Evolutionary conservation across 495 filamentous ascomycete species (phyloP), one percentile per base, ranked within the genome.

Genomic region (Aspergillus steynii): DNA sequence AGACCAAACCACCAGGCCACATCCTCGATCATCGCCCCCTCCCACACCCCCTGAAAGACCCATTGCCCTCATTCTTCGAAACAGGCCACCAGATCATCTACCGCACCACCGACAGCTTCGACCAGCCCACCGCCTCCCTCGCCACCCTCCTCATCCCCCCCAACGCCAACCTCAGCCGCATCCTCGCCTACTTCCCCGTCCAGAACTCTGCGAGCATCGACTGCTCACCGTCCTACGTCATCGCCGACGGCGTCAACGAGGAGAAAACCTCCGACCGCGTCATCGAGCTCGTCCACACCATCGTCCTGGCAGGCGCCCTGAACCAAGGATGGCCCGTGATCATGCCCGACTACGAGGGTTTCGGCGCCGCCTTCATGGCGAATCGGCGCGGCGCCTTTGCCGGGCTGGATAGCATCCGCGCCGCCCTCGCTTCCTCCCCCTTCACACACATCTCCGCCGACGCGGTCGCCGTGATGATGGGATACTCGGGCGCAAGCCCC

Each of bases 51-150:
- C 45, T 34, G n/a, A 48, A 57, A 45, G 25, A 28, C 9, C 55
- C 55, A 48, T 29, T 57, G 26, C 14, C 55, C 10, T 25, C 25
- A 9, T 48, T 25, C 15, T 20, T 57, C 45, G 55, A 47, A 7
- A 25, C 46, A 10, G 55, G 37, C 46, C 48, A 57, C 42, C 55
- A 57, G 26, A 57, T 57, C 26, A 20, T 57, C 34, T 57, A 57
- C 42, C 37, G 55, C 20, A 57, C 55, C 42, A 48, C 55, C 5
- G 37, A 57, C 37, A 57, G 20, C 55, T 50, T 50, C 48, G 9
- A 50, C 20, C 20, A 20, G 20, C 20, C 20, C 20, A 20, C 20
- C 20, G 20, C 20, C 20, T 20, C 20, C 20, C 20, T 20, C 20
- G 20, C 20, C 20, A 20, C 20, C 20, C 20, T 20, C 20, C 20